Evolutionary conservation across 805 yeast species (phyloP).

Genomic region (Ogataea minuta): DNA sequence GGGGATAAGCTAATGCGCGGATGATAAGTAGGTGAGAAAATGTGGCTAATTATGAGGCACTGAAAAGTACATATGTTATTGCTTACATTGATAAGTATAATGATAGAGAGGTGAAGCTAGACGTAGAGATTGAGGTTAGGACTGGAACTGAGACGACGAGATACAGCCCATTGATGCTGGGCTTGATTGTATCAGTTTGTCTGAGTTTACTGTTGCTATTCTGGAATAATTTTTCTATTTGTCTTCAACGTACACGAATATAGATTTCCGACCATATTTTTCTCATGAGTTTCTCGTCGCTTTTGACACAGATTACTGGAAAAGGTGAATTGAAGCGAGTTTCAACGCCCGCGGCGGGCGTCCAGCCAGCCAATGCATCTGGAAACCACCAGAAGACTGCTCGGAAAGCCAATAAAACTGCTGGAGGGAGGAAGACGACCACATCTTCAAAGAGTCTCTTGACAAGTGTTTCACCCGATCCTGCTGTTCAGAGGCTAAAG

Average conservation of each 20-base stretch:
- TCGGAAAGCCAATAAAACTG: not conserved
- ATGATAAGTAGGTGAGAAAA: too few relatives aligned
- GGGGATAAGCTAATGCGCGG: not conserved
- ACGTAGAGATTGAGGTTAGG: not conserved
- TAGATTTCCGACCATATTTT: not conserved
- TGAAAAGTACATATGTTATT: not conserved
- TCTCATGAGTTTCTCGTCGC: conserved; percentile 24
- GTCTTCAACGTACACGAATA: too few relatives aligned
- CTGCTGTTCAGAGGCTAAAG: conserved; percentile 67
- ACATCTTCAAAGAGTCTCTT: not conserved
- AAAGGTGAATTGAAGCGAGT: conserved; percentile 9
- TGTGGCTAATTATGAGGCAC: too few relatives aligned
- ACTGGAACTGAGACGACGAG: not conserved
- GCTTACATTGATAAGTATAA: not conserved
- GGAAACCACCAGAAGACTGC: not conserved
- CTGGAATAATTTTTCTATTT: not conserved
- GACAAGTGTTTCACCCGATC: conserved; percentile 39
- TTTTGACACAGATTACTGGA: conserved; percentile 32
- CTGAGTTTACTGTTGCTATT: too few relatives aligned
- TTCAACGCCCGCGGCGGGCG: not conserved
- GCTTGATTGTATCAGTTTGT: too few relatives aligned
- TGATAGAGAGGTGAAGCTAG: too few relatives aligned
- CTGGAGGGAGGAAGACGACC: not conserved
- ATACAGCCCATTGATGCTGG: too few relatives aligned
- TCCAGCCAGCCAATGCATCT: not conserved